Percentiles rank a stretch among this genome's conserved stretches.
Conservation (phyloP, 768 basidiomycete species). For the Russula sp. region DNA sequence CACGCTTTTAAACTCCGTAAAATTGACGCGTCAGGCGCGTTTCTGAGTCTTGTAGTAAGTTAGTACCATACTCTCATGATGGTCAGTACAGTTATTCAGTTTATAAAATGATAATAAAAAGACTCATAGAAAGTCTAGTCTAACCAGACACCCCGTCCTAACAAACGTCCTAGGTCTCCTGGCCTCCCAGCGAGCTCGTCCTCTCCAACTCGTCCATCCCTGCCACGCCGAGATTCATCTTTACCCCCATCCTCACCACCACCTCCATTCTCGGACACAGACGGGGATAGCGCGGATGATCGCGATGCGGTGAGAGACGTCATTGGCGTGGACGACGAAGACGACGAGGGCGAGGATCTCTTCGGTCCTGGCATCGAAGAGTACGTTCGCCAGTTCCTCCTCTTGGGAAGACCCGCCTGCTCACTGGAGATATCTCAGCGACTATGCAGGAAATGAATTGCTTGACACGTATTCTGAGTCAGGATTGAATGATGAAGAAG, state of each 20-base stretch:
- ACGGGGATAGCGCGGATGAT: slow-evolving; percentile 64
- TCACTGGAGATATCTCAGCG: slow-evolving; percentile 38
- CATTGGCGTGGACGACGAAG: slow-evolving; percentile 68
- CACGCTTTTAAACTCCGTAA: slow-evolving; percentile 24
- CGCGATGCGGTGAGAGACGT: slow-evolving; percentile 58
- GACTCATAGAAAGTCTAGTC: slow-evolving; percentile 7
- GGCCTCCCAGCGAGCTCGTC: slow-evolving; percentile 29
- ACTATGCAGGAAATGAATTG: slow-evolving; percentile 77
- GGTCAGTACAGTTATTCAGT: neutral
- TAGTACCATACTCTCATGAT: neutral
- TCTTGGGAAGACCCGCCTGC: slow-evolving; percentile 3
- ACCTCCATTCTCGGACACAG: slow-evolving; percentile 79
- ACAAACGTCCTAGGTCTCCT: slow-evolving; percentile 25
- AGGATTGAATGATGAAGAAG: slow-evolving; percentile 79
- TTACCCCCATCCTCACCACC: slow-evolving; percentile 80
- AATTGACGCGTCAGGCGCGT: slow-evolving; percentile 19
- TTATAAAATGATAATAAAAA: too few species aligned
- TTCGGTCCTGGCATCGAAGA: slow-evolving; percentile 74
- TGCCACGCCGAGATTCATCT: slow-evolving; percentile 45
- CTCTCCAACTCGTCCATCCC: slow-evolving; percentile 40
- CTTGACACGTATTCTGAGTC: slow-evolving; percentile 86
- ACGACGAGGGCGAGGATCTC: slow-evolving; percentile 90
- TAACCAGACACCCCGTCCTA: slow-evolving; percentile 23
- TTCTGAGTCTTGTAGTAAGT: too few species aligned
- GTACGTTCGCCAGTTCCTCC: slow-evolving; percentile 37